phyloP scores from a whole-genome alignment of 305 asterid genomes.

The Rubia tinctorum region DNA sequence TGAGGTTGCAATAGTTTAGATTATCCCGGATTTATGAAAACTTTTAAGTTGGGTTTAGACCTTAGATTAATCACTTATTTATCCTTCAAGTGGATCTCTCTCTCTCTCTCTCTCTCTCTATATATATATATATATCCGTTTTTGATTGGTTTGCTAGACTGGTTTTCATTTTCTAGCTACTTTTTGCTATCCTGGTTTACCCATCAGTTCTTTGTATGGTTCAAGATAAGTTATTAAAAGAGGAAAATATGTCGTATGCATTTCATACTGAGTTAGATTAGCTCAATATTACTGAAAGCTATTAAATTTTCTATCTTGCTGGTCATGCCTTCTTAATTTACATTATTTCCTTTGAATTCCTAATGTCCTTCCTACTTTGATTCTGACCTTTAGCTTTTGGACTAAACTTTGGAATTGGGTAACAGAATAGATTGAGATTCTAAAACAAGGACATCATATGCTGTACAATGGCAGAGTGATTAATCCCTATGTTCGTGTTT shows the following conservation, averaged over 20 bases:
- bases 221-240: neutral
- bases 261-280: neutral
- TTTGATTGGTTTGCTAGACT: neutral
- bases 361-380: neutral
- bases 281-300: neutral
- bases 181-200: neutral
- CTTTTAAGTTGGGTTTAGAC: neutral
- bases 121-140: too few species aligned
- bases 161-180: neutral
- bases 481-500: neutral
- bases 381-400: neutral
- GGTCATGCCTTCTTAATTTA: too few species aligned
- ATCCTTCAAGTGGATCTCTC: neutral
- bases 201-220: slow-evolving; percentile 4
- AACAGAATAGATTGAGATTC: neutral
- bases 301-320: neutral
- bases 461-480: too few species aligned
- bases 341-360: neutral
- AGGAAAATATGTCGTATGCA: neutral
- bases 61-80: neutral
- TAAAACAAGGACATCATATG: neutral
- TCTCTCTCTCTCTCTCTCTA: neutral
- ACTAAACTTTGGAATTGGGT: neutral
- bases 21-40: neutral
- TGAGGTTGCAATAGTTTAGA: too few species aligned